These are phyloP conservation scores for Shiraia sp. DNA, from an alignment of 2,329 filamentous ascomycete species.

Conservation along the genomic window DNA sequence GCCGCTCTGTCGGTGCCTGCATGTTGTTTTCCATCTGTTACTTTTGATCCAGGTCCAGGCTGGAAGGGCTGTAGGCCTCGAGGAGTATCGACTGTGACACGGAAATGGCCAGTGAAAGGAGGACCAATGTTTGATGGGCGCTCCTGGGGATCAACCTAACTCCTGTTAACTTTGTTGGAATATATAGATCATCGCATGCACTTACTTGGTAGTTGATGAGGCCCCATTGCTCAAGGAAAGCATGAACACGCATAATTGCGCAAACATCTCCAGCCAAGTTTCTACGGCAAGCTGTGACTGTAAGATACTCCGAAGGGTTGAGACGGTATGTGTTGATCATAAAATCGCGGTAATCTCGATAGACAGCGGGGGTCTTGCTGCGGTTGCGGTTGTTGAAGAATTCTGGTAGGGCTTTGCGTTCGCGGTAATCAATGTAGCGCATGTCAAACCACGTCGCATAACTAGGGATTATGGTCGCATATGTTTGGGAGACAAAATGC, in stretches of 20 bases:
- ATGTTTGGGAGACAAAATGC: conserved; percentile 89
- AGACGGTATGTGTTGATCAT: conserved; percentile 99
- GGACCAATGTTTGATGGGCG: conserved; percentile 93
- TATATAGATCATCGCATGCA: conserved; percentile 3
- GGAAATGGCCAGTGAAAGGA: conserved; percentile 96
- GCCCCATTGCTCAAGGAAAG: conserved; percentile 97
- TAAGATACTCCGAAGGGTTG: conserved; percentile 94
- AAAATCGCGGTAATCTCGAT: conserved; percentile 99
- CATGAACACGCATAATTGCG: conserved; percentile 98
- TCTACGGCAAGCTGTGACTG: conserved; percentile 91
- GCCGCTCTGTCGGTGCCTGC: conserved; percentile 73
- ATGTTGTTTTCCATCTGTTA: conserved; percentile 64
- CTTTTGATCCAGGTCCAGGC: conserved; percentile 73
- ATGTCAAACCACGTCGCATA: conserved; percentile 99
- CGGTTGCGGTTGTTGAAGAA: conserved; percentile 99
- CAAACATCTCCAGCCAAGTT: conserved; percentile 97
- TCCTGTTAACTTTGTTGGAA: background rate
- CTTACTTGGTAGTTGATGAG: conserved; percentile 96
- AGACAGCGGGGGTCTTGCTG: conserved; percentile 95
- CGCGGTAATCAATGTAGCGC: conserved; percentile 86
- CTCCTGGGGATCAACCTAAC: conserved; percentile 90
- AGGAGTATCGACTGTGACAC: conserved; percentile 92
- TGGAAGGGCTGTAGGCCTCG: conserved; percentile 94
- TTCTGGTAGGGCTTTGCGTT: conserved; percentile 92
- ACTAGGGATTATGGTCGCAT: conserved; percentile 93